Conservation (phyloP, 2,329 filamentous ascomycete species). For the Claviceps humidiphila region DNA sequence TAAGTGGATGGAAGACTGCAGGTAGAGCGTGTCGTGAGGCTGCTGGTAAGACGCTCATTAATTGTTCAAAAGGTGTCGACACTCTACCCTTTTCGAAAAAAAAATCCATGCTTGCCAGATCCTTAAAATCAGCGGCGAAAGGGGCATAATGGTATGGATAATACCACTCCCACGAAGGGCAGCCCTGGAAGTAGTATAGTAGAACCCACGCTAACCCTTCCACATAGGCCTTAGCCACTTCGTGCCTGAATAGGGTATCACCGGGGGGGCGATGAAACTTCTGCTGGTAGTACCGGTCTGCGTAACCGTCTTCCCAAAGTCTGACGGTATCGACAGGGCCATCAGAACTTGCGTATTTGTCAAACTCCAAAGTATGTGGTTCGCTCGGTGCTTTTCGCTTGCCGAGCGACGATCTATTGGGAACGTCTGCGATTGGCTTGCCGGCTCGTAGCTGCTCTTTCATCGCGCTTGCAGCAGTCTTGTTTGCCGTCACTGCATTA, state of each 20-base stretch:
- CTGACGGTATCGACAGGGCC: constrained; percentile 67
- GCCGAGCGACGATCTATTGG: constrained; percentile 33
- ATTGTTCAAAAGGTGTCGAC: constrained; percentile 87
- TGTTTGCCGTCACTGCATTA: constrained; percentile 72
- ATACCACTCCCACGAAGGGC: constrained; percentile 98
- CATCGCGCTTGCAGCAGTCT: constrained; percentile 80
- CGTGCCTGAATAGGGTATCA: constrained; percentile 74
- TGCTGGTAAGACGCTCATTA: constrained; percentile 95
- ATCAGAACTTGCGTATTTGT: constrained; percentile 22
- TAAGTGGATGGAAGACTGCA: constrained; percentile 74
- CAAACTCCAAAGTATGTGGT: constrained; percentile 11
- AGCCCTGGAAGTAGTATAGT: constrained; percentile 95
- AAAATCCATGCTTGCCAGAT: constrained; percentile 66
- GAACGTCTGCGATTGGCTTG: constrained; percentile 7
- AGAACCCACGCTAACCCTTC: constrained; percentile 94
- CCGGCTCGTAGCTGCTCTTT: constrained; percentile 60
- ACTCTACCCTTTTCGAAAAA: constrained; percentile 72
- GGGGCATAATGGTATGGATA: constrained; percentile 98
- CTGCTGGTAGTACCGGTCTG: constrained; percentile 90
- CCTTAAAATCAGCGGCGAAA: constrained; percentile 88
- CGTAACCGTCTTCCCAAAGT: constrained; percentile 91
- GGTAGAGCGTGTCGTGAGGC: constrained; percentile 87
- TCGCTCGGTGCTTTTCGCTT: constrained; percentile 57
- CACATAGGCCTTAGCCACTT: constrained; percentile 82
- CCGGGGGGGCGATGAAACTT: constrained; percentile 79